Conservation (phyloP, 106 monocot species). For the Cymbidium sinense region DNA sequence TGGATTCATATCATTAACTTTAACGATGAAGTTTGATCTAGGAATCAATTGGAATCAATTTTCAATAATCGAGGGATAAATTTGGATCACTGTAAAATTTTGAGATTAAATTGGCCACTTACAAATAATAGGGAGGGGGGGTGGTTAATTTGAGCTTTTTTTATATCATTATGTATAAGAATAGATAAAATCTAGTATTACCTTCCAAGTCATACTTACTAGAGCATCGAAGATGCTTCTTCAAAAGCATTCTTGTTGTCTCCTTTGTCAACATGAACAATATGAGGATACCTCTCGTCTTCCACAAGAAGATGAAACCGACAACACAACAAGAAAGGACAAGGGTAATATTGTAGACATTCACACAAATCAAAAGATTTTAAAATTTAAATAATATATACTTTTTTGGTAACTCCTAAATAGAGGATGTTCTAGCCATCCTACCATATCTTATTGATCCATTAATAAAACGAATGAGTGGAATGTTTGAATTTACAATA, state of each 20-base stretch:
- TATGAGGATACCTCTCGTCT: conserved; percentile 61
- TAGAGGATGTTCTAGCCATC: conserved; percentile 81
- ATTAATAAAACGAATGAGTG: conserved; percentile 11
- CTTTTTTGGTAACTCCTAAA: conserved; percentile 69
- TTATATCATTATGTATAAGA: background rate
- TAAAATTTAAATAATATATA: conserved; percentile 23
- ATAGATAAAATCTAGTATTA: conserved; percentile 3
- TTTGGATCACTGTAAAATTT: no score
- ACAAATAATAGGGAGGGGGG: no score
- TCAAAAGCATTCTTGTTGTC: conserved; percentile 11
- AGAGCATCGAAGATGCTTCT: conserved; percentile 15
- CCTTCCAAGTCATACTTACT: conserved; percentile 46
- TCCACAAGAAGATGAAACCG: conserved; percentile 39
- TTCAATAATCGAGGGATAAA: no score
- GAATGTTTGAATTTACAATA: background rate
- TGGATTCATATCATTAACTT: no score
- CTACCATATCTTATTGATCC: conserved; percentile 56
- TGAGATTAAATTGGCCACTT: no score
- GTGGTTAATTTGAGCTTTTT: no score
- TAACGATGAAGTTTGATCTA: no score
- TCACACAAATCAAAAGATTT: background rate
- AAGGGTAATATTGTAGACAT: background rate
- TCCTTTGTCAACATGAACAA: conserved; percentile 52
- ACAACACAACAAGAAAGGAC: background rate
- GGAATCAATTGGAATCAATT: no score